A percentile compares a stretch with the other conserved stretches of the same genome.
Conservation (phyloP, 352 stramenopile species). For the Phytophthora chlamydospora region DNA sequence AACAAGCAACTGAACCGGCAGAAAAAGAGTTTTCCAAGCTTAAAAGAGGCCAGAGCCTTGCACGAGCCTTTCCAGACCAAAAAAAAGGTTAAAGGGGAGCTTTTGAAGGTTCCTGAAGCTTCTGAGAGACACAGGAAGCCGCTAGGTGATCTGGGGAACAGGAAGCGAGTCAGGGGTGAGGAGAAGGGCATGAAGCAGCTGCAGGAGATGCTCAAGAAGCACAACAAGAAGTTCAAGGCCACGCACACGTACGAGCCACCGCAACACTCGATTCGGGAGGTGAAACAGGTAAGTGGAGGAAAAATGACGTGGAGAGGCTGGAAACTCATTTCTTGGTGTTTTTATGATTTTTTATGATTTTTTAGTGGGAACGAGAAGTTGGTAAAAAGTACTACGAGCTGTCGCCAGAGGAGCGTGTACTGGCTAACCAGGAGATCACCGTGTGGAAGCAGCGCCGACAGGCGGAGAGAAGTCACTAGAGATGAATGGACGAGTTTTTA, state of each 20-base stretch:
- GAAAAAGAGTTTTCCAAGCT: slow-evolving; percentile 19
- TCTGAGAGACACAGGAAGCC: slow-evolving; percentile 13
- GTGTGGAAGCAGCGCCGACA: slow-evolving; percentile 44
- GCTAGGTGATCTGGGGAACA: slow-evolving; percentile 28
- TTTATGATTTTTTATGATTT: slow-evolving; percentile 1
- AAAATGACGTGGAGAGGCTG: neutral
- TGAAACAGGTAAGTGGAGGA: slow-evolving; percentile 54
- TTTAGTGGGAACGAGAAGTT: slow-evolving; percentile 74
- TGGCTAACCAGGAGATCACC: slow-evolving; percentile 74
- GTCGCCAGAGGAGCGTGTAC: slow-evolving; percentile 57
- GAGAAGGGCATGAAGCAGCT: slow-evolving; percentile 56
- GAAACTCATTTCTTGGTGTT: neutral
- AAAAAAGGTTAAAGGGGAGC: neutral
- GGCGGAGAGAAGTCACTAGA: slow-evolving; percentile 20
- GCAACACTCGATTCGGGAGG: slow-evolving; percentile 79
- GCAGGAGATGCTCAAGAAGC: slow-evolving; percentile 59
- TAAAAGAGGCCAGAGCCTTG: slow-evolving; percentile 27
- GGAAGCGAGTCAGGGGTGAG: slow-evolving; percentile 14
- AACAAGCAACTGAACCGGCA: slow-evolving; percentile 20
- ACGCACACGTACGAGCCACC: slow-evolving; percentile 76
- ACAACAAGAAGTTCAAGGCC: slow-evolving; percentile 86
- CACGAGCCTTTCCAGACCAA: slow-evolving; percentile 34
- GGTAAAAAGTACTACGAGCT: slow-evolving; percentile 78
- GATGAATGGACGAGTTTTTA: slow-evolving; percentile 15
- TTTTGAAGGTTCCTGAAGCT: neutral